phyloP scores from a whole-genome alignment of 164 flowering plant species.

The Amborella trichopoda region DNA sequence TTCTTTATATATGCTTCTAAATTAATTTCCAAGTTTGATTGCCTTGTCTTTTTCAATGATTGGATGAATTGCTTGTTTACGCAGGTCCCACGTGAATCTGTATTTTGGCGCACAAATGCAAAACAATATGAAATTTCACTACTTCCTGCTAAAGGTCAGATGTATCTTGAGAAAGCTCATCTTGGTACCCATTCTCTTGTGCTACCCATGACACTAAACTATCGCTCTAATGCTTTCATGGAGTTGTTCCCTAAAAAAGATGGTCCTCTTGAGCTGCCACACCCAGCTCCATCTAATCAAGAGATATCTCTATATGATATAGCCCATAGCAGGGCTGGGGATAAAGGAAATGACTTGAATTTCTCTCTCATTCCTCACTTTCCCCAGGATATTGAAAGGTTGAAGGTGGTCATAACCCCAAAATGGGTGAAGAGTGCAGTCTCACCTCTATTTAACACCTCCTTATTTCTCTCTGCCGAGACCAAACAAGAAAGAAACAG shows the following conservation, averaged over 20 bases:
- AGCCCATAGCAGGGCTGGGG: constrained; percentile 93
- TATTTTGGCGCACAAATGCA: constrained; percentile 47
- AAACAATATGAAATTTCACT: constrained; percentile 9
- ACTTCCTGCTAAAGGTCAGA: constrained; percentile 6
- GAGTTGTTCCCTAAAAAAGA: constrained; percentile 7
- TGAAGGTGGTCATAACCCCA: constrained; percentile 60
- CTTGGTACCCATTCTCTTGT: constrained; percentile 1
- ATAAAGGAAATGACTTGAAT: constrained; percentile 89
- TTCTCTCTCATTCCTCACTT: constrained; percentile 85
- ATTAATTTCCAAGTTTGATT: no score
- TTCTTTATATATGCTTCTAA: no score
- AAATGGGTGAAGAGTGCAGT: constrained; percentile 63
- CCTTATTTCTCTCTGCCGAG: constrained; percentile 29
- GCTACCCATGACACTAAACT: background rate
- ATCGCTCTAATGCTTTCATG: no score
- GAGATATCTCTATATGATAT: constrained; percentile 51
- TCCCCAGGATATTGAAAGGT: constrained; percentile 52
- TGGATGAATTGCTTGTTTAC: no score
- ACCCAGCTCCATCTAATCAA: constrained; percentile 55
- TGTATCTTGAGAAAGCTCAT: constrained; percentile 2
- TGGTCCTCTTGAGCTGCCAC: constrained; percentile 1
- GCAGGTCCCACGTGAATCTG: constrained; percentile 54
- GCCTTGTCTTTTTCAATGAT: no score
- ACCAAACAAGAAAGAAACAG: constrained; percentile 29
- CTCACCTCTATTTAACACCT: constrained; percentile 36